phyloP scores from a whole-genome alignment of 2,329 filamentous ascomycete genomes.

The Laburnicola sp. region DNA sequence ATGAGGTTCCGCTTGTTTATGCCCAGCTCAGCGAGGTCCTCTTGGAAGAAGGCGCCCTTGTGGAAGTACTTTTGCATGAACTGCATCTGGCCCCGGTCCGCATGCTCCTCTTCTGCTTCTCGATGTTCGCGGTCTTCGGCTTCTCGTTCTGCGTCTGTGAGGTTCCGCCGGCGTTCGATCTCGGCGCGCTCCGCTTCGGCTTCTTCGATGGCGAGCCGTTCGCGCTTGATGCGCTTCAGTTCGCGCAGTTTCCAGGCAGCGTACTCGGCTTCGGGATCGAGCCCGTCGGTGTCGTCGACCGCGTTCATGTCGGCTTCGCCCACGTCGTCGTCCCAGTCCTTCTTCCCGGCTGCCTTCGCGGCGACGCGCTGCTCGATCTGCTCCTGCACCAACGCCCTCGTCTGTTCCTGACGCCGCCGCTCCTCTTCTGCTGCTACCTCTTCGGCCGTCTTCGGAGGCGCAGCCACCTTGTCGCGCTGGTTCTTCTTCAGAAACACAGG shows the following conservation, averaged over 20 bases:
- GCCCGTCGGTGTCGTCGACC: constrained; percentile 84
- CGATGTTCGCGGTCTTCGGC: constrained; percentile 78
- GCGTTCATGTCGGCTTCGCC: constrained; percentile 69
- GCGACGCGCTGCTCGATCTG: constrained; percentile 82
- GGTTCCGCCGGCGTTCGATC: constrained; percentile 81
- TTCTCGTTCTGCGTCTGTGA: constrained; percentile 82
- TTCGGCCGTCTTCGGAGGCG: constrained; percentile 42
- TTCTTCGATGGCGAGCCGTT: constrained; percentile 80
- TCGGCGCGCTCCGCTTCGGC: constrained; percentile 86
- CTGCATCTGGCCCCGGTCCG: constrained; percentile 75
- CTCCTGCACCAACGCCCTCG: constrained; percentile 81
- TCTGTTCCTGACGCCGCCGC: constrained; percentile 67
- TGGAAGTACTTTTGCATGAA: constrained; percentile 98
- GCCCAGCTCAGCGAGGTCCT: constrained; percentile 74
- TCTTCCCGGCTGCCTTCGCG: constrained; percentile 73
- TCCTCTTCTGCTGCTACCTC: constrained; percentile 54
- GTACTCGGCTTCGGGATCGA: constrained; percentile 84
- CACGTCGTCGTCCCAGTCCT: constrained; percentile 77
- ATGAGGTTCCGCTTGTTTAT: constrained; percentile 82
- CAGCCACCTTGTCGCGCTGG: constrained; percentile 53
- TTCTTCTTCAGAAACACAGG: constrained; percentile 69
- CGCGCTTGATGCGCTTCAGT: constrained; percentile 82
- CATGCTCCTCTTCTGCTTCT: constrained; percentile 76
- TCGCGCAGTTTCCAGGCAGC: constrained; percentile 95
- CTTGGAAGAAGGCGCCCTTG: constrained; percentile 93